Evolutionary conservation across 768 basidiomycete genomes (phyloP).

Genomic region (Naganishia friedmannii): DNA sequence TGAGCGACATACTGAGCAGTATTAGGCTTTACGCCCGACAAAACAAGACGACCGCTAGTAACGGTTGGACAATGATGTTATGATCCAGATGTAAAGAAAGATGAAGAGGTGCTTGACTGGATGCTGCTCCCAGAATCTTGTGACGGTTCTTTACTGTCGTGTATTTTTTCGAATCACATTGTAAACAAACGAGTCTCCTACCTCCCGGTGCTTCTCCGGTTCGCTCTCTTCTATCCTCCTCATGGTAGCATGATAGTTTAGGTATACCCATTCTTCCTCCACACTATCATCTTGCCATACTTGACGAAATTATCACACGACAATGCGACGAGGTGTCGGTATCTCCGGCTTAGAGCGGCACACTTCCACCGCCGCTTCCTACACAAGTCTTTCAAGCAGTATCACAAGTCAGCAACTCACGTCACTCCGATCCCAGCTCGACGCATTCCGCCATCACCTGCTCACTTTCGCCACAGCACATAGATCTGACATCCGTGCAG

Average conservation of each 20-base stretch:
- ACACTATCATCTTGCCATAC: background rate
- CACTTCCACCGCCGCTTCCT: slow-evolving; percentile 73
- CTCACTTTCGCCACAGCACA: slow-evolving; percentile 76
- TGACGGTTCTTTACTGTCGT: background rate
- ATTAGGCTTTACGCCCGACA: background rate
- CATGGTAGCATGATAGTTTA: background rate
- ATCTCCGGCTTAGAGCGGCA: slow-evolving; percentile 87
- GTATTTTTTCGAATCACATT: background rate
- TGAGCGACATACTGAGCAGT: slow-evolving; percentile 16
- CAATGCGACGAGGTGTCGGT: slow-evolving; percentile 66
- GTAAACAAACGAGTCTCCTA: background rate
- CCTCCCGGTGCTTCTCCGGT: no score
- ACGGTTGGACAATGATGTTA: background rate
- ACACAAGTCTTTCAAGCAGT: slow-evolving; percentile 72
- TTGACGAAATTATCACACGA: background rate
- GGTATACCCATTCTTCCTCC: background rate
- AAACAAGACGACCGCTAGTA: background rate
- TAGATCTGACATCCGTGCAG: slow-evolving; percentile 73
- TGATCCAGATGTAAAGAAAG: background rate
- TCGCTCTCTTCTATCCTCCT: background rate
- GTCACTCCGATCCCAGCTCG: slow-evolving; percentile 73
- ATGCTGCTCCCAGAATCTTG: background rate
- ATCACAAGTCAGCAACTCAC: slow-evolving; percentile 74
- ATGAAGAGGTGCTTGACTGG: slow-evolving; percentile 2
- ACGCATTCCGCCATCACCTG: slow-evolving; percentile 77